Evolutionary conservation across 2,329 filamentous ascomycete genomes (phyloP), one percentile per base, ranked within the genome.

Genomic region (Calonectria crousiana): DNA sequence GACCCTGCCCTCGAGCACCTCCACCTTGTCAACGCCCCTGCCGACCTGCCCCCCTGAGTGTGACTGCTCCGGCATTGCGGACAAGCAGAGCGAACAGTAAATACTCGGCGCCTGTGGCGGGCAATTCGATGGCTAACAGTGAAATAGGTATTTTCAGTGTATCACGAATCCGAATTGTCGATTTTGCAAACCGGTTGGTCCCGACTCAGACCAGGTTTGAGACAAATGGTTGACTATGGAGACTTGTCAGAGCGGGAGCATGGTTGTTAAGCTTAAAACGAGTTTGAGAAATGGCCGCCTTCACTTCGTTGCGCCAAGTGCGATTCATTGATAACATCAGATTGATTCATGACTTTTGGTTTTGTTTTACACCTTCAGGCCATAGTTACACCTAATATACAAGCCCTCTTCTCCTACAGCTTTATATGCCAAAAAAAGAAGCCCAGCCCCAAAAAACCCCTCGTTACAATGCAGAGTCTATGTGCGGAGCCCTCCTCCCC

Each of bases 111-210:
- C 5, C 4, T 4, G 13, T 38, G 16, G 6, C 2, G 6, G 1
- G n/a, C 2, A 14, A 11, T 9, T 6, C 30, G 18, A 28, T 58
- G 28, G n/a, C 51, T 78, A 28, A 77, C 20, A 56, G 18, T 18
- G 0, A 36, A 14, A 5, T 14, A 85, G 84, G 32, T 84, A 78
- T 60, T 83, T 84, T 14, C 83, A 84, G 34, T 85, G 84, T 71
- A 69, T 84, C 14, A 83, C 82, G 20, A 82, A 85, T 10, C 78
- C 80, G 8, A 74, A 77, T 11, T 85, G 84, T 51, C 72, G 52
- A 41, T 75, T 64, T 2, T 80, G 79, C 49, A 65, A 67, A 20
- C 36, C 52, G 6, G 65, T 30, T 51, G 60, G 23, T 5, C 28
- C 70, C 53, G 20, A 28, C 26, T 23, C 23, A 51, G n/a, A 49